Base-by-base conservation (phyloP, 306 rosid genomes). In the Phaseolus lunatus region DNA sequence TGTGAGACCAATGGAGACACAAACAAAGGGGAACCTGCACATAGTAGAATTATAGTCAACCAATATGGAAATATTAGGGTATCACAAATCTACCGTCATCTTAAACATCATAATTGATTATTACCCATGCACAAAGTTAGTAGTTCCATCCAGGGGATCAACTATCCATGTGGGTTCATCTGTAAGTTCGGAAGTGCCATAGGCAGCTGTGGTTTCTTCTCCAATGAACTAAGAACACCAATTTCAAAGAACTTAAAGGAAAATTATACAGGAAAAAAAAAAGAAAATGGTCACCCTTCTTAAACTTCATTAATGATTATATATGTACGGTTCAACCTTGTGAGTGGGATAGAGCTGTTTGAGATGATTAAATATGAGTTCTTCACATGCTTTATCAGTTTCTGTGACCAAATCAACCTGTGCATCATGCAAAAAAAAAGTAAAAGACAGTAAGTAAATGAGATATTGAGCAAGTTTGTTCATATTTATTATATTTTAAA, bases 341-440 rank as follows among this genome's bases (percentile, higher is more conserved):
- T 95, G 99, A 41, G 89, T 82, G 61, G 99, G 99, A 78, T 88
- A 82, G 65, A 80, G 91, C 75, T 89, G 78, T 85, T 89, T 89
- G 82, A 95, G 99, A 81, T 90, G 88, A 70, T 83, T 90, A 26
- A 95, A 90, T 56, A 95, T 92, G 83, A 92, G 88, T 43, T 89
- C 97, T 83, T 95, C 99, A 67, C 98, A 92, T 31, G 96, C 98
- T 91, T 95, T 95, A 75, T 95, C 99, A 79, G 99, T 92, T 87
- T 89, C 99, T 3, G 99, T 95, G 73, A 92, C 99, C 91, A 95
- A 88, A 87, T 95, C 99, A 77, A 92, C 98, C 99, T 92, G 82
- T 66, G 73, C 57, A 78, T 70, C 81, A 72, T 67, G 79, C 78
- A 84, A 65, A n/a, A 84, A 65, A n/a, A 81, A 47, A 64, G 18